Evolutionary conservation across 306 rosid species (phyloP).

Genomic region (Alnus glutinosa): DNA sequence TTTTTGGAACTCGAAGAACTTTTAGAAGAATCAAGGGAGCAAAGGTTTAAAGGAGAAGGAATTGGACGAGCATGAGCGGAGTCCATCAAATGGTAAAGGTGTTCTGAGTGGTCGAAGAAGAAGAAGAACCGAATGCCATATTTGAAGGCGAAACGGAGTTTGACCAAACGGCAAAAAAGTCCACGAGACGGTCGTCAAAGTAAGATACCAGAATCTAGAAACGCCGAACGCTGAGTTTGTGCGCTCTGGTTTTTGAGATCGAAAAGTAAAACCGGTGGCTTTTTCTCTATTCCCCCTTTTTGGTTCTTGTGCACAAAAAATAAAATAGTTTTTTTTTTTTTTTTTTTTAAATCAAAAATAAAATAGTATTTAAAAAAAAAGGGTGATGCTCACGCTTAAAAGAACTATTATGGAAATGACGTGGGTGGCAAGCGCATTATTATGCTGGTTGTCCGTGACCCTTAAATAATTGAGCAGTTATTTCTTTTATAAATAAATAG

Average conservation of each 20-base stretch:
- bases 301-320: not conserved
- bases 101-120: not conserved
- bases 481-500: too few species aligned
- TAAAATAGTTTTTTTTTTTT: too few species aligned
- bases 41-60: not conserved
- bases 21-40: not conserved
- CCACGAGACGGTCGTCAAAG: not conserved
- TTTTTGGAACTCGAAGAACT: not conserved
- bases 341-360: not conserved
- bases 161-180: slow-evolving; percentile 13
- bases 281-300: too few species aligned
- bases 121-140: not conserved
- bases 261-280: slow-evolving; percentile 15
- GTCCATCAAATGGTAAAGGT: not conserved
- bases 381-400: too few species aligned
- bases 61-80: not conserved
- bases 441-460: too few species aligned
- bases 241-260: not conserved
- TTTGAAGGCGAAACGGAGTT: slow-evolving; percentile 37
- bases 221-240: not conserved
- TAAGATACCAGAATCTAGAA: not conserved
- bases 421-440: not conserved
- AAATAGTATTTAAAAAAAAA: not conserved
- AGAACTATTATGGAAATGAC: not conserved
- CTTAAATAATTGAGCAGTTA: too few species aligned